Percentiles rank a stretch among this genome's conserved stretches.
phyloP scores from a whole-genome alignment of 2,329 filamentous ascomycete species.

The Penicillium sumatraense region DNA sequence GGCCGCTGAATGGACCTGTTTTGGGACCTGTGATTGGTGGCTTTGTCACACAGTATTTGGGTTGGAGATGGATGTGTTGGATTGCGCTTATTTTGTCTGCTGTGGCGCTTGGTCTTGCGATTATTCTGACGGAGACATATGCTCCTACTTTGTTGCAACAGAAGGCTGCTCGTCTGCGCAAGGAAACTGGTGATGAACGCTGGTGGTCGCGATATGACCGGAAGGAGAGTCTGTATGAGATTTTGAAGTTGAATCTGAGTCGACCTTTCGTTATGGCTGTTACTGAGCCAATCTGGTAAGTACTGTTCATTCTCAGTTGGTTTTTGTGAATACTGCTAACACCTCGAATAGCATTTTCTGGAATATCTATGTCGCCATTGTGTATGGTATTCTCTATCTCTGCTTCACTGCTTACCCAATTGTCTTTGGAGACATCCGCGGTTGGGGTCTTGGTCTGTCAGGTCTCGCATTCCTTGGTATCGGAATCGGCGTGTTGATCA shows the following conservation, averaged over 20 bases:
- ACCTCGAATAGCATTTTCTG: conserved; percentile 67
- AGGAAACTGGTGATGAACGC: conserved; percentile 70
- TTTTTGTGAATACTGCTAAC: conserved; percentile 2
- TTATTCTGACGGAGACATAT: conserved; percentile 74
- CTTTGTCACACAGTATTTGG: conserved; percentile 70
- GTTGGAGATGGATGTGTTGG: conserved; percentile 90
- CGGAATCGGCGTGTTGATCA: conserved; percentile 59
- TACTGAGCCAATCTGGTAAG: conserved; percentile 82
- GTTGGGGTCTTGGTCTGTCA: conserved; percentile 74
- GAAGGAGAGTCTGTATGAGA: conserved; percentile 63
- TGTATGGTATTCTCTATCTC: conserved; percentile 86
- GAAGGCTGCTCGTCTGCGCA: conserved; percentile 67
- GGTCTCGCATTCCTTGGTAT: conserved; percentile 81
- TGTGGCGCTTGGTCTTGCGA: conserved; percentile 62
- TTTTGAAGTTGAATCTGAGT: conserved; percentile 76
- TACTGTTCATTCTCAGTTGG: neutral
- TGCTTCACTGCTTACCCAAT: conserved; percentile 92
- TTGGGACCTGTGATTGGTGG: conserved; percentile 77
- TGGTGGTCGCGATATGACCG: conserved; percentile 85
- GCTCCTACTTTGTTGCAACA: conserved; percentile 70
- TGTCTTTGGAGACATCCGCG: conserved; percentile 74
- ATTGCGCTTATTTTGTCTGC: conserved; percentile 74
- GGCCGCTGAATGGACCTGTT: conserved; percentile 76
- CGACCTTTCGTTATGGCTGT: conserved; percentile 77
- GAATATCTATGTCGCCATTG: conserved; percentile 72